A percentile compares a stretch with the other conserved stretches of the same genome.
Conservation (phyloP, 768 basidiomycete species). For the Bullera alba region DNA sequence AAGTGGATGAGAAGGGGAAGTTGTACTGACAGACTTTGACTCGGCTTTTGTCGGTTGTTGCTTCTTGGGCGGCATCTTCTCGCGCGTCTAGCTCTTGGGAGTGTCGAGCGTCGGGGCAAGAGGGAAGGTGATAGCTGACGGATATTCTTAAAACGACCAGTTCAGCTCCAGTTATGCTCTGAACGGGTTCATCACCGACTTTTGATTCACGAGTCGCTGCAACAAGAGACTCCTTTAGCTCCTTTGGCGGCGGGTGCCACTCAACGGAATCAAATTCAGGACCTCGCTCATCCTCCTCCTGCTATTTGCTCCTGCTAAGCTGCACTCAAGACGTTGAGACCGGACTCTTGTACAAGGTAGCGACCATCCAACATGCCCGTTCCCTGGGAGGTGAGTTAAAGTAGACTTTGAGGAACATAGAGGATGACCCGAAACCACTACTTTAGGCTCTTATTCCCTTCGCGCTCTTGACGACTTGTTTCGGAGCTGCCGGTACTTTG, state of each 20-base stretch:
- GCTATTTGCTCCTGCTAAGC: too few relatives aligned
- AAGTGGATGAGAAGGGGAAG: too few relatives aligned
- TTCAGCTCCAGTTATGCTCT: too few relatives aligned
- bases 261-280: too few relatives aligned
- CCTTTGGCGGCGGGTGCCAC: too few relatives aligned
- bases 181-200: too few relatives aligned
- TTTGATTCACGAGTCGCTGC: too few relatives aligned
- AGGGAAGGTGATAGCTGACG: background rate
- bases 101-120: background rate
- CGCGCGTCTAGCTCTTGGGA: background rate
- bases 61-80: constrained; percentile 35
- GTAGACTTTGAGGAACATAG: background rate
- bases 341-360: background rate
- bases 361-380: constrained; percentile 70
- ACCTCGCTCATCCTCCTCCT: too few relatives aligned
- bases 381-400: constrained; percentile 62
- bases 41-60: constrained; percentile 11
- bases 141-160: too few relatives aligned
- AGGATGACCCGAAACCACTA: background rate
- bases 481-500: constrained; percentile 82
- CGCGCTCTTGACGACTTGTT: constrained; percentile 81
- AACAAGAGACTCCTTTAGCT: too few relatives aligned
- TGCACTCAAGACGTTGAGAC: constrained; percentile 6
- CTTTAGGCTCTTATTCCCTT: constrained; percentile 83
- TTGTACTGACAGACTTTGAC: constrained; percentile 21